phyloP scores from a whole-genome alignment of 2,329 filamentous ascomycete genomes.

The Phaeosphaeriaceae sp. region DNA sequence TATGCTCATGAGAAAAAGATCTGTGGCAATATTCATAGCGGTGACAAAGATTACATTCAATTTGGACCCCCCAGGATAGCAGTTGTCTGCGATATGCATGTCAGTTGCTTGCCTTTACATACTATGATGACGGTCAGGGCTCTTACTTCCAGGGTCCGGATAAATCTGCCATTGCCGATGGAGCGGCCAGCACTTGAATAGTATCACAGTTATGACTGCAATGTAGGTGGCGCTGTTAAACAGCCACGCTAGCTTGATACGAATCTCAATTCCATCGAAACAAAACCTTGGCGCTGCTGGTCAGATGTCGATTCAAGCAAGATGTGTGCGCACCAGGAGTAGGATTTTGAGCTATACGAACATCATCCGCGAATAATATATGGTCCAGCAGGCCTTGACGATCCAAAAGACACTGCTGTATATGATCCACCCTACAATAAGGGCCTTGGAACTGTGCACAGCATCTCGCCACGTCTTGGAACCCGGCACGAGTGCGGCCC shows the following conservation, averaged over 20 bases:
- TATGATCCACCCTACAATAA: slow-evolving; percentile 62
- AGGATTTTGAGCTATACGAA: no score
- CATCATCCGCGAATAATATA: slow-evolving; percentile 63
- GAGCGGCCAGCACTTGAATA: slow-evolving; percentile 63
- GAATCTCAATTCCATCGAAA: no score
- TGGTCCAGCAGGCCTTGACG: slow-evolving; percentile 63
- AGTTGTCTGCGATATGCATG: slow-evolving; percentile 11
- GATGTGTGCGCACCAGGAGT: no score
- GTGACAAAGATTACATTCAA: slow-evolving; percentile 32
- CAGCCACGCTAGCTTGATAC: neutral
- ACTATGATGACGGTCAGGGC: slow-evolving; percentile 25
- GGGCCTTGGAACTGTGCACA: slow-evolving; percentile 62
- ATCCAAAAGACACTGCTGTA: slow-evolving; percentile 63
- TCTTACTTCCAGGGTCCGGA: slow-evolving; percentile 64
- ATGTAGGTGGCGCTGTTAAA: slow-evolving; percentile 59
- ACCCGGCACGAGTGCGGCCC: slow-evolving; percentile 53
- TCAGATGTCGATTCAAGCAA: no score
- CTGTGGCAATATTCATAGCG: slow-evolving; percentile 62
- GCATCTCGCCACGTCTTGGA: slow-evolving; percentile 59
- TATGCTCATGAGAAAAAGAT: slow-evolving; percentile 66
- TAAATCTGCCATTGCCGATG: slow-evolving; percentile 66
- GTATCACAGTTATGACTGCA: slow-evolving; percentile 58
- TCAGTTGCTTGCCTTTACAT: neutral
- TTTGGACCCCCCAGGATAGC: slow-evolving; percentile 16
- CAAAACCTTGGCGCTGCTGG: no score